A percentile compares a stretch with the other conserved stretches of the same genome.
These are phyloP conservation scores for Quercus gilva DNA, from an alignment of 306 rosid species.

Conservation along the genomic window DNA sequence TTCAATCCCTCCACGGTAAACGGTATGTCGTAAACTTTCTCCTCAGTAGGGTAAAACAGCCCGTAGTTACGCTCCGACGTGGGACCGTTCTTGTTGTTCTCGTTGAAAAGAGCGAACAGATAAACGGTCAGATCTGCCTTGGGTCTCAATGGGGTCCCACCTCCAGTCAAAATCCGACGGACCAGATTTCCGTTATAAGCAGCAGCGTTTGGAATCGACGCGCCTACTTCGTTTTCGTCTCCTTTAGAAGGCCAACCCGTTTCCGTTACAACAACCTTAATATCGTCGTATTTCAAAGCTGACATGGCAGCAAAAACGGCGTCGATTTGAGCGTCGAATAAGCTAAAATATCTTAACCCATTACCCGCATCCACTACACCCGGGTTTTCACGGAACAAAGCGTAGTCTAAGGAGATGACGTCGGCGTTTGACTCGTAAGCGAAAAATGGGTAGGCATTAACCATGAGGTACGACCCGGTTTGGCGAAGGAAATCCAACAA, in stretches of 20 bases:
- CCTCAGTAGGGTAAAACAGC: slow-evolving; percentile 65
- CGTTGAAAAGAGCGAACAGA: slow-evolving; percentile 89
- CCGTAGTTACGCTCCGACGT: slow-evolving; percentile 89
- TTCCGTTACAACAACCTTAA: slow-evolving; percentile 64
- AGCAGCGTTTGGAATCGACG: slow-evolving; percentile 70
- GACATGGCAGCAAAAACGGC: slow-evolving; percentile 86
- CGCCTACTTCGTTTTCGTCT: slow-evolving; percentile 78
- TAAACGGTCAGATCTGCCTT: slow-evolving; percentile 84
- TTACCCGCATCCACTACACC: slow-evolving; percentile 83
- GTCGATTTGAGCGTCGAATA: slow-evolving; percentile 94
- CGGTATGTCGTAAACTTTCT: slow-evolving; percentile 69
- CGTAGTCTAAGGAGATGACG: slow-evolving; percentile 81
- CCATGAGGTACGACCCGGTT: slow-evolving; percentile 88
- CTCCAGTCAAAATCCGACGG: slow-evolving; percentile 62
- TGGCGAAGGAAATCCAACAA: slow-evolving; percentile 70
- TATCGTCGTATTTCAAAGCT: slow-evolving; percentile 66
- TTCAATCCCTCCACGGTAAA: slow-evolving; percentile 57
- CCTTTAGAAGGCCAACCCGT: slow-evolving; percentile 96
- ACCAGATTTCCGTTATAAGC: slow-evolving; percentile 87
- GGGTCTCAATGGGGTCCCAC: slow-evolving; percentile 82
- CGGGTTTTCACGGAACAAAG: slow-evolving; percentile 71
- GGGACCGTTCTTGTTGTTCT: slow-evolving; percentile 74
- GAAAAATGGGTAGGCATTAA: slow-evolving; percentile 88
- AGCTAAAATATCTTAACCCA: slow-evolving; percentile 64
- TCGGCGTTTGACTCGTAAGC: slow-evolving; percentile 90